Conservation (phyloP, 2,329 filamentous ascomycete species). For the Drechslerella stenobrocha region DNA sequence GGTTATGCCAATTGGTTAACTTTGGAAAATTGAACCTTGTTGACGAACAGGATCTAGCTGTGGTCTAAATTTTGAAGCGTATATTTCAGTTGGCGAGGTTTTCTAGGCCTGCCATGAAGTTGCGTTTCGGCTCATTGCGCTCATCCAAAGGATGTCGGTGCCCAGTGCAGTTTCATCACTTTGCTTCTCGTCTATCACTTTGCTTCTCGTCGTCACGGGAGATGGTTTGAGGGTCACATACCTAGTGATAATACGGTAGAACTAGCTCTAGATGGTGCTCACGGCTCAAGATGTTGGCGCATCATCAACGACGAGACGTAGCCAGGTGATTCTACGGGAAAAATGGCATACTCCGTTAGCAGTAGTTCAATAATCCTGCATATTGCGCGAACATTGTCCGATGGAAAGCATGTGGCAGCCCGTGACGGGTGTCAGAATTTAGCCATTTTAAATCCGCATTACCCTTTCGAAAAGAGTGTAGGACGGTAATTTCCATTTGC, state of each 20-base stretch:
- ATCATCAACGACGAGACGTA: too few relatives aligned
- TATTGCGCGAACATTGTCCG: too few relatives aligned
- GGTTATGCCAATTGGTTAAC: too few relatives aligned
- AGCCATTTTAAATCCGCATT: constrained; percentile 85
- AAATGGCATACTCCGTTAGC: neutral
- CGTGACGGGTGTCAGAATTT: constrained; percentile 67
- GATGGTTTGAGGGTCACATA: neutral
- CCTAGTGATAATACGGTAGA: constrained; percentile 26
- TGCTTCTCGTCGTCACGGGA: constrained; percentile 17
- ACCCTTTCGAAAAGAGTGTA: constrained; percentile 65
- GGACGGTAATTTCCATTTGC: constrained; percentile 94
- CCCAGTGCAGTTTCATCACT: constrained; percentile 46
- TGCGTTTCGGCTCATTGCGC: constrained; percentile 45
- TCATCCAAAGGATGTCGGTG: constrained; percentile 41
- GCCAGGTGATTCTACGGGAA: too few relatives aligned
- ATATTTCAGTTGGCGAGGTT: constrained; percentile 94
- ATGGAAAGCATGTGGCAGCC: too few relatives aligned
- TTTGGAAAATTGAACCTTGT: too few relatives aligned
- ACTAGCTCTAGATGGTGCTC: too few relatives aligned
- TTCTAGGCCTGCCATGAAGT: constrained; percentile 46
- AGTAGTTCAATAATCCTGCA: neutral
- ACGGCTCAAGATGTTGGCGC: too few relatives aligned
- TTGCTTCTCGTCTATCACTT: constrained; percentile 9
- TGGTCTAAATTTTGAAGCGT: constrained; percentile 47
- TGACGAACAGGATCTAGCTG: constrained; percentile 5